Evolutionary conservation across 2,329 filamentous ascomycete genomes (phyloP).

Genomic region (Aspergillus aculeatinus): DNA sequence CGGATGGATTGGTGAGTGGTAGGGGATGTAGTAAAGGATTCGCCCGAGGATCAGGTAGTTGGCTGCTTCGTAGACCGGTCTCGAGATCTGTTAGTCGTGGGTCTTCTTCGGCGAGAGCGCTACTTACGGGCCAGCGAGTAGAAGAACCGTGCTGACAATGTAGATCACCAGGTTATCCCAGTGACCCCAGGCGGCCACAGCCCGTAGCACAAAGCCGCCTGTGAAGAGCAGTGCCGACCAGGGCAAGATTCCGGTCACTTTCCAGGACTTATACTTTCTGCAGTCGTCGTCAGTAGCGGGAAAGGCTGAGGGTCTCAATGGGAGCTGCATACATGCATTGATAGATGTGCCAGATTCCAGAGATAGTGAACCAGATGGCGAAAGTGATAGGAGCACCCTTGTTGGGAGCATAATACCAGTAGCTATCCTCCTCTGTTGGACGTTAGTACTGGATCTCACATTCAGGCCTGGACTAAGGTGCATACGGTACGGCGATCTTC

Average conservation of each 20-base stretch:
- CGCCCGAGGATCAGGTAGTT: slow-evolving; percentile 56
- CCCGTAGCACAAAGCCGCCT: slow-evolving; percentile 38
- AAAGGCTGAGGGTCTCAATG: too few species aligned
- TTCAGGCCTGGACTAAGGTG: slow-evolving; percentile 2
- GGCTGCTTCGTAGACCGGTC: slow-evolving; percentile 44
- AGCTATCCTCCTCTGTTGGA: slow-evolving; percentile 32
- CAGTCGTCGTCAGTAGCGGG: slow-evolving; percentile 8
- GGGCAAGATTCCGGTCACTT: slow-evolving; percentile 42
- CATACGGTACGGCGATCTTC: slow-evolving; percentile 30
- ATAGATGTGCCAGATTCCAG: slow-evolving; percentile 39
- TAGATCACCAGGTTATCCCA: slow-evolving; percentile 38
- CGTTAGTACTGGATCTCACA: slow-evolving; percentile 16
- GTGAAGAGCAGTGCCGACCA: slow-evolving; percentile 45
- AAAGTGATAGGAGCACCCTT: slow-evolving; percentile 45
- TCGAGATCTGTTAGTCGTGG: slow-evolving; percentile 9
- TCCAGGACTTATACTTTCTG: slow-evolving; percentile 43
- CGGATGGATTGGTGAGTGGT: slow-evolving; percentile 53
- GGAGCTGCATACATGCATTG: slow-evolving; percentile 34
- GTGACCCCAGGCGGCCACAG: slow-evolving; percentile 37
- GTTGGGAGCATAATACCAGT: slow-evolving; percentile 44
- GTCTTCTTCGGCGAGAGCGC: background rate
- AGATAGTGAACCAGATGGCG: slow-evolving; percentile 40
- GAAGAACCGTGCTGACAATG: slow-evolving; percentile 41
- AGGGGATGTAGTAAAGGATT: slow-evolving; percentile 51
- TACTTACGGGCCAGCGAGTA: slow-evolving; percentile 42